phyloP scores from a whole-genome alignment of 208 protist species.

The Acanthamoeba royreba region DNA sequence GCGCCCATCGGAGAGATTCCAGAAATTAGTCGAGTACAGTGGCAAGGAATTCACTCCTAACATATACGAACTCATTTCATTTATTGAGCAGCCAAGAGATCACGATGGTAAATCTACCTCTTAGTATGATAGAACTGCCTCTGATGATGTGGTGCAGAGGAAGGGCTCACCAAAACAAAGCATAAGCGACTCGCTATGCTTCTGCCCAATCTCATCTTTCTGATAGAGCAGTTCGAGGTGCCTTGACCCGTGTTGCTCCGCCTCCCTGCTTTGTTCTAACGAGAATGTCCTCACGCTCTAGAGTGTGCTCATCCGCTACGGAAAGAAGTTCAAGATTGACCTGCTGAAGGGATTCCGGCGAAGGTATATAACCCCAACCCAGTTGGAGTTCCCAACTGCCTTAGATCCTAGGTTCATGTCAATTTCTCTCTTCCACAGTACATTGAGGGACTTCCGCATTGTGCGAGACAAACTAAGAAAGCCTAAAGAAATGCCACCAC shows the following conservation, averaged over 20 bases:
- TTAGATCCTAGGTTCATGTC: no score
- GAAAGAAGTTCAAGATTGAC: slow-evolving; percentile 41
- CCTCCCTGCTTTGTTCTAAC: neutral
- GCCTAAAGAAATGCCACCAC: neutral
- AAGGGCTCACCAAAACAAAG: slow-evolving; percentile 34
- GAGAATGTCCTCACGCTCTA: no score
- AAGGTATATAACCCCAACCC: neutral
- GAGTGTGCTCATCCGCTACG: neutral
- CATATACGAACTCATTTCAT: slow-evolving; percentile 41
- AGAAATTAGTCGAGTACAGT: neutral
- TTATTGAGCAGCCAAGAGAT: neutral
- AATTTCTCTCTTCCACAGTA: no score
- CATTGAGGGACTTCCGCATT: slow-evolving; percentile 17
- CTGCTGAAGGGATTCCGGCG: neutral
- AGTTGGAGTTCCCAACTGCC: neutral
- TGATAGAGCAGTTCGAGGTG: slow-evolving; percentile 46
- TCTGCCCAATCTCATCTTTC: slow-evolving; percentile 39
- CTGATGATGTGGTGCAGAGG: no score
- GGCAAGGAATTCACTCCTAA: slow-evolving; percentile 9
- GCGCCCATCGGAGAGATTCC: neutral
- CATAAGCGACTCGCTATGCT: neutral
- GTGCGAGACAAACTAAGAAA: neutral
- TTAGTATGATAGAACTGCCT: no score
- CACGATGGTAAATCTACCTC: no score
- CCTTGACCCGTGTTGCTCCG: neutral